Conservation (phyloP, 495 filamentous ascomycete species). For the Hypoxylon trugodes region DNA sequence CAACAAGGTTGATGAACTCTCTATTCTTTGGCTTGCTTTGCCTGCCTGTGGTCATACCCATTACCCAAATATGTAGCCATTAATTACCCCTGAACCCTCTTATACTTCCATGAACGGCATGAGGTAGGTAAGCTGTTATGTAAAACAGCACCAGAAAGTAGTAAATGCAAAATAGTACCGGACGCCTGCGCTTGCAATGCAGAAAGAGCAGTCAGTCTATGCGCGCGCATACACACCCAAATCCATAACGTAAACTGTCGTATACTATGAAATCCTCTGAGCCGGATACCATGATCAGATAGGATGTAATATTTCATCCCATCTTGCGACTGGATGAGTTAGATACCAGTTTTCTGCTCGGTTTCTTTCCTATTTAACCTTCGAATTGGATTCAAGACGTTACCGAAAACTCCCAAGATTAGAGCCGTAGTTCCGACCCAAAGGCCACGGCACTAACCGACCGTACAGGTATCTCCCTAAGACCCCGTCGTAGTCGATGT, state of each 20-base stretch:
- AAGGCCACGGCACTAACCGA: conserved; percentile 31
- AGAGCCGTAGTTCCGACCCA: conserved; percentile 20
- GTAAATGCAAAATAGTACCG: neutral
- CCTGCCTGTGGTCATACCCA: neutral
- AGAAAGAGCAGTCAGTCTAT: conserved; percentile 30
- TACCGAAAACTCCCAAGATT: neutral
- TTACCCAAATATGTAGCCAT: conserved; percentile 3
- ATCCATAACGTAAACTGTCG: conserved; percentile 7
- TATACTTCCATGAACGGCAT: neutral
- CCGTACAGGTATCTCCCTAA: conserved; percentile 37
- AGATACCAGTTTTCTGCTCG: neutral
- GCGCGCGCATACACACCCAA: conserved; percentile 11
- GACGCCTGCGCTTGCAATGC: conserved; percentile 37
- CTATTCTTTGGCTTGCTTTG: too few relatives aligned
- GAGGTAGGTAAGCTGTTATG: neutral
- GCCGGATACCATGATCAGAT: conserved; percentile 4
- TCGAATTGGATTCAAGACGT: conserved; percentile 6
- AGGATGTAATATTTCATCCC: neutral
- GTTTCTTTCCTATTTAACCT: neutral
- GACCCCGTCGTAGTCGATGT: conserved; percentile 26
- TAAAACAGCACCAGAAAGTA: neutral
- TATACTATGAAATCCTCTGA: neutral
- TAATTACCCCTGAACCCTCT: conserved; percentile 28
- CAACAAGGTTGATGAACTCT: too few relatives aligned
- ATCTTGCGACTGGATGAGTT: too few relatives aligned